Percentiles rank a stretch among this genome's conserved stretches.
These are phyloP conservation scores for Diospyros lotus DNA, from an alignment of 148 eudicot genomes.

Conservation along the genomic window DNA sequence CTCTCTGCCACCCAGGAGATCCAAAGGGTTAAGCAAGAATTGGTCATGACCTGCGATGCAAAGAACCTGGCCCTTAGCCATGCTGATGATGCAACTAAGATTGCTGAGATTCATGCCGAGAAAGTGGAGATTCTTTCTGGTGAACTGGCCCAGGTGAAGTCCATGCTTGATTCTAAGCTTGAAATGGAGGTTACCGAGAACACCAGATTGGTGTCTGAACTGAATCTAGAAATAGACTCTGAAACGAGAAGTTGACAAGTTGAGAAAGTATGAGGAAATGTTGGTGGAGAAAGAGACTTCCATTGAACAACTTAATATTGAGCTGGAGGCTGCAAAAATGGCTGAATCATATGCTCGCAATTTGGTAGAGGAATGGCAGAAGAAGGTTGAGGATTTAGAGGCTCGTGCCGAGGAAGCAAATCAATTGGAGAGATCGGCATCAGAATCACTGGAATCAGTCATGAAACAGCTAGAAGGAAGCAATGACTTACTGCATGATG, in stretches of 20 bases:
- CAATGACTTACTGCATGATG: conserved; percentile 64
- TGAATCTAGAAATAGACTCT: conserved; percentile 51
- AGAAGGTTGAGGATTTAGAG: conserved; percentile 56
- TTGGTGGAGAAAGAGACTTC: conserved; percentile 52
- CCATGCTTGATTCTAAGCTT: conserved; percentile 50
- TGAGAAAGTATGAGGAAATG: conserved; percentile 43
- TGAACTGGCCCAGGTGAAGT: conserved; percentile 66
- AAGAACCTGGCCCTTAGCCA: conserved; percentile 72
- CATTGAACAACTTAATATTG: conserved; percentile 64
- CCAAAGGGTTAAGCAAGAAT: conserved; percentile 61
- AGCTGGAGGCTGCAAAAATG: conserved; percentile 80
- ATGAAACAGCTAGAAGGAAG: conserved; percentile 84
- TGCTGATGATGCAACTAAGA: conserved; percentile 86
- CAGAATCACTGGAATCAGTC: conserved; percentile 65
- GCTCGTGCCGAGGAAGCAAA: conserved; percentile 50
- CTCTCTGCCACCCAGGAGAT: conserved; percentile 66
- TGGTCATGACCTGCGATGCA: conserved; percentile 49
- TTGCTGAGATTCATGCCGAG: conserved; percentile 74
- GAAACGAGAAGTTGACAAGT: conserved; percentile 44
- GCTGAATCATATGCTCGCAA: conserved; percentile 67
- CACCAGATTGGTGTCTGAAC: conserved; percentile 35
- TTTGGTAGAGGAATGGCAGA: conserved; percentile 64
- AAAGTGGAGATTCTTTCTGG: conserved; percentile 60
- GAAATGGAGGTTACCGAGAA: conserved; percentile 45
- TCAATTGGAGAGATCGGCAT: conserved; percentile 72